Evolutionary conservation across 495 filamentous ascomycete species (phyloP).

Genomic region (Penicillium crystallinum): DNA sequence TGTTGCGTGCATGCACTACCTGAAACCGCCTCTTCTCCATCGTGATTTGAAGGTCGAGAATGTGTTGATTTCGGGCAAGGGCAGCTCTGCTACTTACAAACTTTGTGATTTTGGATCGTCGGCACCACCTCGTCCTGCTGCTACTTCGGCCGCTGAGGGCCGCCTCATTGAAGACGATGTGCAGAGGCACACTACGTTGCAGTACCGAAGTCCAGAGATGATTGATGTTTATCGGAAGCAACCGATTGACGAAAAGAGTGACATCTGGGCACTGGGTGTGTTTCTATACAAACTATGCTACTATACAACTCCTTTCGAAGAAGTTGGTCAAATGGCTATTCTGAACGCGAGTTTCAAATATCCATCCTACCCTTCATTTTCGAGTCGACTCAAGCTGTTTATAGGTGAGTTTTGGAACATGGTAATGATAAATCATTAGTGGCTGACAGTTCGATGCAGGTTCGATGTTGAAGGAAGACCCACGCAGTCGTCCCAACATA

Average conservation of each 20-base stretch:
- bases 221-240: slow-evolving; percentile 95
- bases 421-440: not conserved
- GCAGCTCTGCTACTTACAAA: slow-evolving; percentile 67
- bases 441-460: slow-evolving; percentile 45
- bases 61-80: slow-evolving; percentile 74
- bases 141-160: slow-evolving; percentile 79
- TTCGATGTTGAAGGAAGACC: slow-evolving; percentile 85
- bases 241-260: slow-evolving; percentile 97
- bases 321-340: slow-evolving; percentile 96
- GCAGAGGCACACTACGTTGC: slow-evolving; percentile 92
- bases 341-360: slow-evolving; percentile 94
- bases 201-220: slow-evolving; percentile 98
- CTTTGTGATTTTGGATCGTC: slow-evolving; percentile 97
- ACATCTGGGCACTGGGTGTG: slow-evolving; percentile 96
- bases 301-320: slow-evolving; percentile 98
- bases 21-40: slow-evolving; percentile 89
- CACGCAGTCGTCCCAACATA: slow-evolving; percentile 79
- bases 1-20: slow-evolving; percentile 98
- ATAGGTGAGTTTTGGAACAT: slow-evolving; percentile 62
- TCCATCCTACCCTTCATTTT: slow-evolving; percentile 81
- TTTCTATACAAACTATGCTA: slow-evolving; percentile 98
- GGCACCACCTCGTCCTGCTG: slow-evolving; percentile 75
- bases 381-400: slow-evolving; percentile 81
- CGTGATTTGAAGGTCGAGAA: slow-evolving; percentile 98
- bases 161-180: slow-evolving; percentile 93